These are phyloP conservation scores for Penicillium concentricum DNA, from an alignment of 2,329 filamentous ascomycete genomes.

Conservation along the genomic window DNA sequence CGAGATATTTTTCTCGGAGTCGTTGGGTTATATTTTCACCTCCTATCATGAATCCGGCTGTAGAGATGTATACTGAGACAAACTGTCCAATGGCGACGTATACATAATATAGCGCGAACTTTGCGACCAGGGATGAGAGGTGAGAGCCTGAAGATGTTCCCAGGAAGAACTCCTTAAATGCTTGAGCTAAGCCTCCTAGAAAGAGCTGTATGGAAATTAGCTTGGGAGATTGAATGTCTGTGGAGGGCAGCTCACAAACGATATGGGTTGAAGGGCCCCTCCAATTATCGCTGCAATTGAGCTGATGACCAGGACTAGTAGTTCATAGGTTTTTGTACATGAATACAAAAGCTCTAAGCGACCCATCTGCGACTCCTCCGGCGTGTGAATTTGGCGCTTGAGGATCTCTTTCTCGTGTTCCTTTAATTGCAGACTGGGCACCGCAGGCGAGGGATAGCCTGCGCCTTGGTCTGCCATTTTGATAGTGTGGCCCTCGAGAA, in stretches of 20 bases:
- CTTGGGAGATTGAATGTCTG: not conserved
- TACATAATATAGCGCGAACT: not conserved
- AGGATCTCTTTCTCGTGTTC: not conserved
- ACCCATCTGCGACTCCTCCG: not conserved
- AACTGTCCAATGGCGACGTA: not conserved
- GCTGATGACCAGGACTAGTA: not conserved
- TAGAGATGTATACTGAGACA: not conserved
- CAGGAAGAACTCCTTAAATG: not conserved
- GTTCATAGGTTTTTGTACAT: not conserved
- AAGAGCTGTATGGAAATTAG: not conserved
- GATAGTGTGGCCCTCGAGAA: not conserved
- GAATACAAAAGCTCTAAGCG: not conserved
- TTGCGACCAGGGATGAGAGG: not conserved
- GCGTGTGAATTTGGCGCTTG: not conserved
- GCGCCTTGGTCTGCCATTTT: not conserved
- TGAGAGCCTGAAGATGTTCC: not conserved
- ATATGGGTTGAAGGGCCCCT: not conserved
- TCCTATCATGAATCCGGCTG: not conserved
- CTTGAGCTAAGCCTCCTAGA: not conserved
- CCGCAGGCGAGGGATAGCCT: not conserved
- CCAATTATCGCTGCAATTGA: not conserved
- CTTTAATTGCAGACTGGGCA: not conserved
- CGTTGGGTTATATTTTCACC: not conserved
- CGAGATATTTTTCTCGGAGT: conserved; percentile 56
- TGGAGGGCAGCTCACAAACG: not conserved